These are phyloP conservation scores for Mariannaea elegans DNA, from an alignment of 2,329 filamentous ascomycete species.

Conservation along the genomic window DNA sequence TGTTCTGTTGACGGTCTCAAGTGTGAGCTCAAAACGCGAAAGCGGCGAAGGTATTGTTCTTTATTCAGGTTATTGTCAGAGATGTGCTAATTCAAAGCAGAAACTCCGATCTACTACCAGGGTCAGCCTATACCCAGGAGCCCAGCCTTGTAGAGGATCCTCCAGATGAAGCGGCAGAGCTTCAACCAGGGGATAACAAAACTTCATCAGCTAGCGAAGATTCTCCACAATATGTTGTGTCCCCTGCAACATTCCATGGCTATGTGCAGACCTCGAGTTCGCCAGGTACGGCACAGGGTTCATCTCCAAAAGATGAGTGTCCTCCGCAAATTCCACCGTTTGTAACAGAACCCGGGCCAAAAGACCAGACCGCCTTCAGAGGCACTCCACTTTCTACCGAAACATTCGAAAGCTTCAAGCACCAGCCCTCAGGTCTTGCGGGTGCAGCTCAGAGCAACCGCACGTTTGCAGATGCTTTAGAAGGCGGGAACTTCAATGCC, in stretches of 20 bases:
- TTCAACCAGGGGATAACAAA: not conserved
- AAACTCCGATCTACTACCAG: not conserved
- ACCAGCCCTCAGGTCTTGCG: not conserved
- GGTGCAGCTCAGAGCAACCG: not conserved
- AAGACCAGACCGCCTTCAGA: no score
- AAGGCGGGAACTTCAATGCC: not conserved
- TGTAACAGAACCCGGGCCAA: no score
- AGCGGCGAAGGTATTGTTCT: constrained; percentile 5
- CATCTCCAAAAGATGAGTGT: no score
- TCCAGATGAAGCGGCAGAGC: not conserved
- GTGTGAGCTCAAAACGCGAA: constrained; percentile 27
- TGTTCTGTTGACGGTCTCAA: constrained; percentile 30
- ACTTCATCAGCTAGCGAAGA: no score
- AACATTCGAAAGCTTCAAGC: no score
- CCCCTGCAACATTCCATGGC: no score
- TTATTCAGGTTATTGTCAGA: not conserved
- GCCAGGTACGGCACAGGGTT: no score
- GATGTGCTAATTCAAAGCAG: constrained; percentile 5
- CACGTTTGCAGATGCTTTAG: constrained; percentile 6
- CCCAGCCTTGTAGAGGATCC: not conserved
- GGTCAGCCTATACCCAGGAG: not conserved
- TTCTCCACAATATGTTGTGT: no score
- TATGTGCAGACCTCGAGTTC: no score
- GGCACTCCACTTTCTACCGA: no score
- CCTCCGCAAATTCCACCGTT: no score